phyloP scores from a whole-genome alignment of 2,329 filamentous ascomycete species.

The Clathrospora elynae region DNA sequence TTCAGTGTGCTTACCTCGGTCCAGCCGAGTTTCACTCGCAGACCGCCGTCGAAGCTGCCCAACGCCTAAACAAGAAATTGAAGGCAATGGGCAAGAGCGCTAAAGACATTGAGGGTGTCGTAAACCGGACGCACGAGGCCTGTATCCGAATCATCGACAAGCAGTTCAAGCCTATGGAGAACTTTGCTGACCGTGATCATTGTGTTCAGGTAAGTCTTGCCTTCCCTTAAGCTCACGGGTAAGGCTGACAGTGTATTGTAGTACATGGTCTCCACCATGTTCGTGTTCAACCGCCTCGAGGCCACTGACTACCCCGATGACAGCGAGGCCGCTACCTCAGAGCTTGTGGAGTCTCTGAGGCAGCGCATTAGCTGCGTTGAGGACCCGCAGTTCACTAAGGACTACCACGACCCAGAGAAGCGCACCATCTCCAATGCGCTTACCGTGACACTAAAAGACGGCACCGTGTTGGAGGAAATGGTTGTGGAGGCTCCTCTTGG shows the following conservation, averaged over 20 bases:
- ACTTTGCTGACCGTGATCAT: conserved; percentile 99
- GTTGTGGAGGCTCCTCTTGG: conserved; percentile 93
- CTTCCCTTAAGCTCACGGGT: neutral
- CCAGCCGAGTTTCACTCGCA: conserved; percentile 95
- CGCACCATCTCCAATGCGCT: conserved; percentile 97
- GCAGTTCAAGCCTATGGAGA: conserved; percentile 99
- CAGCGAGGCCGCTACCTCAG: conserved; percentile 86
- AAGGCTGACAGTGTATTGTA: conserved; percentile 40
- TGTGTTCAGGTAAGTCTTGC: conserved; percentile 74
- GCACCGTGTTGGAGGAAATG: conserved; percentile 86
- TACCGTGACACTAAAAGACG: conserved; percentile 92
- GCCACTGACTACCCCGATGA: conserved; percentile 94
- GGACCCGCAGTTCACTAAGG: conserved; percentile 89
- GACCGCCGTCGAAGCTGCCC: conserved; percentile 92
- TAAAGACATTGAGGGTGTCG: conserved; percentile 86
- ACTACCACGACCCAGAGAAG: conserved; percentile 93
- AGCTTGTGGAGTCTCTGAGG: conserved; percentile 86
- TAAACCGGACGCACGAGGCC: conserved; percentile 96
- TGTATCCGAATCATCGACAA: conserved; percentile 99
- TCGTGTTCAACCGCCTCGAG: conserved; percentile 90
- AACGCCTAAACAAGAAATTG: conserved; percentile 84
- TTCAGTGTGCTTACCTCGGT: conserved; percentile 28
- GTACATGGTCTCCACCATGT: conserved; percentile 98
- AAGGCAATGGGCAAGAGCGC: conserved; percentile 85
- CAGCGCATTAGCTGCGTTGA: conserved; percentile 96